Evolutionary conservation across 805 yeast species (phyloP).

Genomic region (Candida ficus): DNA sequence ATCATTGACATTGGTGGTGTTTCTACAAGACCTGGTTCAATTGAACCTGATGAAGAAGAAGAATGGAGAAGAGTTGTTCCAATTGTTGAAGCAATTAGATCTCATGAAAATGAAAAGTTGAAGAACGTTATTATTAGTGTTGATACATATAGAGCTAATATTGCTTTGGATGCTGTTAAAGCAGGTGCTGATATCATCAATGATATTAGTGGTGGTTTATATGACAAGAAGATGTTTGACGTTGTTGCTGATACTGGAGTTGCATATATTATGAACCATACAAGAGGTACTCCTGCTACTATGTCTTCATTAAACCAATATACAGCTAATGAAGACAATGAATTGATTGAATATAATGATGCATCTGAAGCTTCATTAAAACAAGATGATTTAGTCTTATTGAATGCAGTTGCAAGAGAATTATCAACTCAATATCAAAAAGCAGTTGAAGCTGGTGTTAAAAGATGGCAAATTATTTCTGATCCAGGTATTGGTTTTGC

Average conservation of each 20-base stretch:
- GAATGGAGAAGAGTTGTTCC: constrained; percentile 73
- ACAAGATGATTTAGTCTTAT: constrained; percentile 29
- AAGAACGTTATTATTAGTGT: constrained; percentile 57
- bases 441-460: constrained; percentile 61
- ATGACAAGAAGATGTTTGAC: constrained; percentile 60
- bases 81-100: constrained; percentile 56
- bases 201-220: constrained; percentile 79
- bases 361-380: constrained; percentile 15
- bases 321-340: constrained; percentile 32
- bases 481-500: constrained; percentile 99
- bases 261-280: constrained; percentile 79
- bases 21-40: constrained; percentile 84
- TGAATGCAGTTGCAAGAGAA: constrained; percentile 62
- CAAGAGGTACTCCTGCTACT: constrained; percentile 73
- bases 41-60: constrained; percentile 53
- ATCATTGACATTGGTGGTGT: constrained; percentile 93
- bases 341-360: constrained; percentile 33
- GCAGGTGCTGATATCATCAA: constrained; percentile 91
- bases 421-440: constrained; percentile 46
- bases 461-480: constrained; percentile 83
- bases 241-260: constrained; percentile 68
- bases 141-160: constrained; percentile 80
- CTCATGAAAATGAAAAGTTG: constrained; percentile 30
- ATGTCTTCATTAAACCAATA: constrained; percentile 64
- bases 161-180: constrained; percentile 62